These are phyloP conservation scores for Dothistroma septosporum DNA, from an alignment of 2,329 filamentous ascomycete genomes.

Conservation along the genomic window DNA sequence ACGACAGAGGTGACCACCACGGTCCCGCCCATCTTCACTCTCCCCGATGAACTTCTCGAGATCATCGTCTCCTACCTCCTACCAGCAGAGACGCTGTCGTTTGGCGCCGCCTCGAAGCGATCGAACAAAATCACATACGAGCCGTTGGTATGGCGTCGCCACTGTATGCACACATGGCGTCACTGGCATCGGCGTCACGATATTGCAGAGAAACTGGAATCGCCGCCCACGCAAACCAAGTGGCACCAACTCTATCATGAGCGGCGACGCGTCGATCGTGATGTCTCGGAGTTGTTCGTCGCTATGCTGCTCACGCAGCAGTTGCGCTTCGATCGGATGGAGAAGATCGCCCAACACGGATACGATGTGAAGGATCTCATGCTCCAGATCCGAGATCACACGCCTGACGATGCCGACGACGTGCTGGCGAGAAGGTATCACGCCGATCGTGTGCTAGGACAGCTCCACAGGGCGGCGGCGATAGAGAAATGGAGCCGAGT, in stretches of 20 bases:
- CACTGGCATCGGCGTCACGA: conserved; percentile 70
- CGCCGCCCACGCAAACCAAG: conserved; percentile 32
- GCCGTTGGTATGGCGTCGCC: conserved; percentile 71
- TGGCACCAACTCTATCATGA: conserved; percentile 61
- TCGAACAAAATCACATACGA: conserved; percentile 65
- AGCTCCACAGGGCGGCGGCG: conserved; percentile 75
- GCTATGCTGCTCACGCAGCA: conserved; percentile 67
- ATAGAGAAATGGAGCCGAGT: conserved; percentile 70
- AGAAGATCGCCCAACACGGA: conserved; percentile 66
- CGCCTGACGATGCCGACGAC: conserved; percentile 61
- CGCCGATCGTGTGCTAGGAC: conserved; percentile 67
- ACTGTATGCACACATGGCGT: conserved; percentile 65
- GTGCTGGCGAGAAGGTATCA: conserved; percentile 75
- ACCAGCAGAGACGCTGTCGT: conserved; percentile 48
- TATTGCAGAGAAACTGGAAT: conserved; percentile 53
- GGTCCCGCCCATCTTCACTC: conserved; percentile 24
- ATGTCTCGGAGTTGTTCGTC: conserved; percentile 50
- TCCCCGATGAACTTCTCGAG: conserved; percentile 83
- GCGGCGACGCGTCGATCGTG: conserved; percentile 34
- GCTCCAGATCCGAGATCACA: conserved; percentile 62
- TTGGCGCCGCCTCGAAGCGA: conserved; percentile 59
- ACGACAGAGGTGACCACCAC: background rate
- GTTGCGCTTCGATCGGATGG: conserved; percentile 64
- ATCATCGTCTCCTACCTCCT: conserved; percentile 65
- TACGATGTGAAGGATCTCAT: conserved; percentile 82